phyloP scores from a whole-genome alignment of 768 basidiomycete genomes.

The Suillus subluteus region DNA sequence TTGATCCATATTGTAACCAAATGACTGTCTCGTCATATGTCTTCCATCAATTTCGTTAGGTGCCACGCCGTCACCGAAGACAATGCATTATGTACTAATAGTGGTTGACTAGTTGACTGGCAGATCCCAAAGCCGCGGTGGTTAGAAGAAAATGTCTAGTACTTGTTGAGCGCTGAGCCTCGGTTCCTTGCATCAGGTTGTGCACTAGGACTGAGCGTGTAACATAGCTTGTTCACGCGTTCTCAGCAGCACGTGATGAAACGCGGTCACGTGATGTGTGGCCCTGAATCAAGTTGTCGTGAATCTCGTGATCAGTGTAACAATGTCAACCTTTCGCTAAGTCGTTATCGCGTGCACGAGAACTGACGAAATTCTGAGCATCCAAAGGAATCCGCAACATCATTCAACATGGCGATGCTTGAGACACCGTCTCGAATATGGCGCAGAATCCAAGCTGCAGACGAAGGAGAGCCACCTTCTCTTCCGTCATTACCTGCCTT shows the following conservation, averaged over 20 bases:
- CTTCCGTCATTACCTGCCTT: constrained; percentile 75
- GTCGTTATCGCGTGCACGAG: constrained; percentile 4
- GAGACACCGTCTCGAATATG: constrained; percentile 88
- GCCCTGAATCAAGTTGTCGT: constrained; percentile 9
- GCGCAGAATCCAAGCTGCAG: constrained; percentile 79
- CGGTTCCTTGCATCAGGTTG: too few species aligned
- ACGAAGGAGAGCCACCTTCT: constrained; percentile 79
- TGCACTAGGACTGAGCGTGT: too few species aligned
- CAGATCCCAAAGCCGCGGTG: too few species aligned
- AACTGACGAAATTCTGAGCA: neutral
- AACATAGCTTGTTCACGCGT: too few species aligned
- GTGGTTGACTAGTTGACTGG: too few species aligned
- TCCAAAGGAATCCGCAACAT: neutral
- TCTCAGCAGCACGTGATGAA: neutral
- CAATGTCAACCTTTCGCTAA: constrained; percentile 6
- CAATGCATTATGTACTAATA: too few species aligned
- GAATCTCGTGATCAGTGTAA: neutral
- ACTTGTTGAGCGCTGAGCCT: too few species aligned
- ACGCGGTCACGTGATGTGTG: constrained; percentile 32
- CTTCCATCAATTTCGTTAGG: too few species aligned
- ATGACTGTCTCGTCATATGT: too few species aligned
- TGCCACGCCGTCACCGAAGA: too few species aligned
- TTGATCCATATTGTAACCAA: too few species aligned
- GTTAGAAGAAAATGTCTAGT: too few species aligned
- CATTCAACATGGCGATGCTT: constrained; percentile 47